A percentile compares a stretch with the other conserved stretches of the same genome.
phyloP scores from a whole-genome alignment of 2,329 filamentous ascomycete species.

The Corinectria fuckeliana region DNA sequence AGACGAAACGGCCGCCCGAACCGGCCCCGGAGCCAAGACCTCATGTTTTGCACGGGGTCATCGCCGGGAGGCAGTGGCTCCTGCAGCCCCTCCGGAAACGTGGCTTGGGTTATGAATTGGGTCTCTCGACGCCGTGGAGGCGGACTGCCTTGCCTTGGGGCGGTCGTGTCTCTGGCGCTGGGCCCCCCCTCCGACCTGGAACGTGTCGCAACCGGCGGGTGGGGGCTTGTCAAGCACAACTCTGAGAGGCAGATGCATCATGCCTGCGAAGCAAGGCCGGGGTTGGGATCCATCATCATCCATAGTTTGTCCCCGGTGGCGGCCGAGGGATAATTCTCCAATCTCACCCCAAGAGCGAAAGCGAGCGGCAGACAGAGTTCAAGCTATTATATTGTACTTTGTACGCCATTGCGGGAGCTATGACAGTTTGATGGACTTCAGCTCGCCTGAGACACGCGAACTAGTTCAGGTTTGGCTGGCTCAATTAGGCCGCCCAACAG shows the following conservation, averaged over 20 bases:
- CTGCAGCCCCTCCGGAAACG: conserved; percentile 25
- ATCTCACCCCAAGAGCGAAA: neutral
- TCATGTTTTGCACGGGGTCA: conserved; percentile 20
- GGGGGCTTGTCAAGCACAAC: conserved; percentile 12
- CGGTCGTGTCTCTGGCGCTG: conserved; percentile 19
- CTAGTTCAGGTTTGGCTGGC: conserved; percentile 9
- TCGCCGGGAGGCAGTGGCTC: conserved; percentile 28
- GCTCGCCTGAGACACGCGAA: conserved; percentile 18
- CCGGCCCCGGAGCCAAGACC: conserved; percentile 9
- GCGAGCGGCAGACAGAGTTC: conserved; percentile 24
- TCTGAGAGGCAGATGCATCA: conserved; percentile 13
- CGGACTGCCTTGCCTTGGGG: conserved; percentile 23
- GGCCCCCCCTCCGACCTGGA: neutral
- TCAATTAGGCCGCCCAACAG: conserved; percentile 7
- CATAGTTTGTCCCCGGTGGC: neutral
- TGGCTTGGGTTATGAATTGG: conserved; percentile 33
- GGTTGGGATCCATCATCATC: conserved; percentile 11
- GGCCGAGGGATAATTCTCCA: conserved; percentile 8
- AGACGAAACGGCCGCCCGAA: conserved; percentile 12
- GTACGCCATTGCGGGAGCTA: too few relatives aligned
- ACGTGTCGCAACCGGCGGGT: conserved; percentile 16
- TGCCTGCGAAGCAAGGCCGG: conserved; percentile 11
- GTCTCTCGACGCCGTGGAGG: conserved; percentile 11
- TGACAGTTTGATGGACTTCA: conserved; percentile 12
- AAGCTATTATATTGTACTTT: conserved; percentile 9